phyloP scores from a whole-genome alignment of 129 eudicot species.

The Daucus carota region DH1_v3.0 NC_030383.2:51480501-51481000 shows the following conservation, averaged over 20 bases:
- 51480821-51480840: not conserved
- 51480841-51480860: not conserved
- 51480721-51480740: not conserved
- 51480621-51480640: slow-evolving; percentile 52
- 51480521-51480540: slow-evolving; percentile 6
- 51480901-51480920: slow-evolving; percentile 9
- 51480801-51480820: not conserved
- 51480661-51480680: slow-evolving; percentile 29
- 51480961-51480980: not conserved
- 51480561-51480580: slow-evolving; percentile 51
- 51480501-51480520: not conserved
- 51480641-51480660: slow-evolving; percentile 41
- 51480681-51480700: not conserved
- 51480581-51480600: slow-evolving; percentile 46
- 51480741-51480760: not conserved
- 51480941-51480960: not conserved
- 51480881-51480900: not conserved
- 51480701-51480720: not conserved
- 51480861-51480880: slow-evolving; percentile 7
- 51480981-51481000: not conserved
- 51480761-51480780: not conserved
- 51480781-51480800: not conserved
- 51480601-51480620: slow-evolving; percentile 46
- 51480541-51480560: slow-evolving; percentile 37
- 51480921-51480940: not conserved